Evolutionary conservation across 352 stramenopile species (phyloP).

Genomic region (Pythium oligandrum): DNA sequence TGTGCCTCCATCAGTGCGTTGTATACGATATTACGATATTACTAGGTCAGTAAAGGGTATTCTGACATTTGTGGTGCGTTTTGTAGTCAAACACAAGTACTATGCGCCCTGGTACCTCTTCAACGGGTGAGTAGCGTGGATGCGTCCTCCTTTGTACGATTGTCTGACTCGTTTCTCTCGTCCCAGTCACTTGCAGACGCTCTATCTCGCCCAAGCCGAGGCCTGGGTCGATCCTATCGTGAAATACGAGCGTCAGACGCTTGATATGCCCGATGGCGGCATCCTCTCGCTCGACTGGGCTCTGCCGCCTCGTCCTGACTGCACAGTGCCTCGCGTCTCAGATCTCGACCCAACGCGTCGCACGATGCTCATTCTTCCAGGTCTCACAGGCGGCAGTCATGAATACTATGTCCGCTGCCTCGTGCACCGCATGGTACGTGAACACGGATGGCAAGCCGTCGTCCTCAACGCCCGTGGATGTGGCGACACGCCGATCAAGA

Average conservation of each 20-base stretch:
- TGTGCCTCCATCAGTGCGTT: conserved; percentile 45
- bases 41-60: neutral
- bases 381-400: conserved; percentile 49
- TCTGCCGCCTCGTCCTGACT: conserved; percentile 21
- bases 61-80: too few relatives aligned
- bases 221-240: conserved; percentile 24
- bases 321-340: conserved; percentile 14
- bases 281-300: conserved; percentile 76
- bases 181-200: conserved; percentile 45
- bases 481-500: conserved; percentile 49
- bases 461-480: conserved; percentile 75
- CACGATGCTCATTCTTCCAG: conserved; percentile 50
- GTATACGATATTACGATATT: too few relatives aligned
- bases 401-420: conserved; percentile 68
- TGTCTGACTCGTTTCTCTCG: neutral
- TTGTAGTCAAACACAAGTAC: conserved; percentile 36
- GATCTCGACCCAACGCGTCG: conserved; percentile 28
- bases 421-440: conserved; percentile 25
- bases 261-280: conserved; percentile 60
- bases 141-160: neutral
- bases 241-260: conserved; percentile 48
- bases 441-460: conserved; percentile 58
- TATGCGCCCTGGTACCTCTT: conserved; percentile 56
- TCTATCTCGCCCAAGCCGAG: conserved; percentile 38
- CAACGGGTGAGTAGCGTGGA: conserved; percentile 26